Evolutionary conservation across 2,329 filamentous ascomycete genomes (phyloP), one percentile per base, ranked within the genome.

Genomic region (Fusarium sublunatum): DNA sequence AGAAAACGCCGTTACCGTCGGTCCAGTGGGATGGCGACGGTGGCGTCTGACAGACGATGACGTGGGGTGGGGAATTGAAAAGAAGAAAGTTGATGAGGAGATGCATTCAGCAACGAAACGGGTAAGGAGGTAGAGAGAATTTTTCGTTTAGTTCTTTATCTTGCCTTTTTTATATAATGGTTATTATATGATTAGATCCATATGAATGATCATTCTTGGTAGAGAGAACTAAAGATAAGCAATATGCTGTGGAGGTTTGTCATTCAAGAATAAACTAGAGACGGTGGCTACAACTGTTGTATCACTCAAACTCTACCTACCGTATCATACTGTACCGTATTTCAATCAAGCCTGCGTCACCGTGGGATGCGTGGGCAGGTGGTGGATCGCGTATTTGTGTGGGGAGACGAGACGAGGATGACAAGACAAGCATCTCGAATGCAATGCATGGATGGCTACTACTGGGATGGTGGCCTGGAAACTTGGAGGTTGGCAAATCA

Each of bases 21-120:
- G 34, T 61, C 48, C 25, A 39, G 57, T 58, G 51, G 61, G 57
- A 61, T 61, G 57, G 64, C 52, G 64, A 61, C 45, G 50, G 65
- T 68, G 65, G 65, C 64, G 65, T 68, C 64, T 63, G 54, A 57
- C 49, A 25, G 64, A 29, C 64, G 58, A 68, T 68, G 64, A 68
- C 64, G 64, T 67, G 54, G 52, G 34, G 61, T 66, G 64, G 64
- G 56, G 64, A 39, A 42, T 28, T 43, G 11, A 39, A 43, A 45
- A 29, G 26, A 49, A 42, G 36, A 47, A 39, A 45, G 13, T 46
- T 45, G 29, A 42, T 28, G 41, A 44, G 38, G 34, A 55, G 28
- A 59, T 39, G 42, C 42, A 48, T 34, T 43, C 25, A 41, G 9
- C 25, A 43, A 11, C 52, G 15, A 34, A 29, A 50, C 43, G 11